Evolutionary conservation across 805 yeast species (phyloP).

Genomic region (Sugiyamaella lignohabitans): DNA sequence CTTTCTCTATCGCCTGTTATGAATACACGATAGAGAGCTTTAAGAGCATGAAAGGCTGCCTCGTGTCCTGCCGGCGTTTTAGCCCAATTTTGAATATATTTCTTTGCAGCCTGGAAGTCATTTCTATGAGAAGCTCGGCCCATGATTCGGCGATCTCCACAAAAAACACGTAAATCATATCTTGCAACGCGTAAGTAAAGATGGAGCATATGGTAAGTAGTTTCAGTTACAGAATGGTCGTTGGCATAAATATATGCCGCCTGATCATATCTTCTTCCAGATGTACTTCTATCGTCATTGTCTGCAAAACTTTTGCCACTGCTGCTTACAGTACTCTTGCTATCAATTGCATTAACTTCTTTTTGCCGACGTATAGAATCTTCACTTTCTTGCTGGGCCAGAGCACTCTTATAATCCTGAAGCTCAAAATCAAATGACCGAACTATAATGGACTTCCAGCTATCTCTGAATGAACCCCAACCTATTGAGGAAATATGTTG

Average conservation of each 20-base stretch:
- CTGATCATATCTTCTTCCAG: neutral
- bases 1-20: neutral
- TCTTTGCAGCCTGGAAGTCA: conserved; percentile 43
- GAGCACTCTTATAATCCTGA: neutral
- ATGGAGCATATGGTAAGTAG: conserved; percentile 56
- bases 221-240: neutral
- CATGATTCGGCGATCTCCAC: conserved; percentile 78
- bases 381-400: neutral
- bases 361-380: neutral
- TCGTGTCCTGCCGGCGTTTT: conserved; percentile 43
- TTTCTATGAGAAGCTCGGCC: conserved; percentile 50
- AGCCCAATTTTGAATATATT: conserved; percentile 47
- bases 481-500: neutral
- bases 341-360: too few species aligned
- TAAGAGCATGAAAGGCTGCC: conserved; percentile 49
- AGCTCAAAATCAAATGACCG: conserved; percentile 66
- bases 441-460: conserved; percentile 63
- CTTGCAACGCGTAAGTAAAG: conserved; percentile 62
- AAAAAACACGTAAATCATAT: conserved; percentile 65
- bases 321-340: neutral
- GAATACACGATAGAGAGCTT: conserved; percentile 53
- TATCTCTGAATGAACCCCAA: neutral
- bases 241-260: neutral
- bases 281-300: conserved; percentile 9
- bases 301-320: too few species aligned